Evolutionary conservation across 2,329 filamentous ascomycete genomes (phyloP), one percentile per base, ranked within the genome.

Genomic region (Penicillium sp.): DNA sequence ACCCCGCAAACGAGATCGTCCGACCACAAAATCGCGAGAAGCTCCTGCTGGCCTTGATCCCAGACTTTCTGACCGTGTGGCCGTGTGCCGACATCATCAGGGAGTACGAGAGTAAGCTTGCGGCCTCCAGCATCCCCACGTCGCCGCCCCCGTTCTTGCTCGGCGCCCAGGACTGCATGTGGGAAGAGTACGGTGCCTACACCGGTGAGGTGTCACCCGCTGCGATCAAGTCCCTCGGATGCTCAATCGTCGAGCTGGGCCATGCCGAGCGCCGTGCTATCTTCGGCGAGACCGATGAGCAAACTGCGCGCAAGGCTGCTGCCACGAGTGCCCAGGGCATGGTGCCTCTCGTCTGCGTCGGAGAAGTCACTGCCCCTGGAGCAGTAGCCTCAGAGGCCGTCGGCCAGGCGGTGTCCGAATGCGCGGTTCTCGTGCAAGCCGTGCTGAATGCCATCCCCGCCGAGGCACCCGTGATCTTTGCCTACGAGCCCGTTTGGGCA

Each of bases 401-500:
- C 0, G 77, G 76, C 0, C 65, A 75, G 1, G 87, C 88, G 0
- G 78, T 88, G 2, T 68, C 75, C 12, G 85, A 91, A 67, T 88
- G 87, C 60, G 75, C 72, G 31, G 70, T 73, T 4, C 87, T 92
- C 68, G 76, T 95, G 48, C 75, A 77, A 33, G 74, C 81, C 1
- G 82, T 88, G 2, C 66, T 93, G 44, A 72, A 72, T 1, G 79
- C 76, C 0, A 73, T 92, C 6, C 78, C 83, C 0, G 74, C 75
- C 9, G 75, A 81, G 13, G 80, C 82, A 0, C 84, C 89, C 42
- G 78, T 93, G 4, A 80, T 92, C 6, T 78, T 95, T 49, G 89
- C 89, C 0, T 95, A 95, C 64, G 89, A 95, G 73, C 89, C 89
- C 6, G 88, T 93, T 1, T 95, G 89, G 89, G 89, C 89, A 0